Percentiles rank a stretch among this genome's conserved stretches.
Evolutionary conservation across 2,329 filamentous ascomycete genomes (phyloP).

Genomic region (Alternaria infectoria): DNA sequence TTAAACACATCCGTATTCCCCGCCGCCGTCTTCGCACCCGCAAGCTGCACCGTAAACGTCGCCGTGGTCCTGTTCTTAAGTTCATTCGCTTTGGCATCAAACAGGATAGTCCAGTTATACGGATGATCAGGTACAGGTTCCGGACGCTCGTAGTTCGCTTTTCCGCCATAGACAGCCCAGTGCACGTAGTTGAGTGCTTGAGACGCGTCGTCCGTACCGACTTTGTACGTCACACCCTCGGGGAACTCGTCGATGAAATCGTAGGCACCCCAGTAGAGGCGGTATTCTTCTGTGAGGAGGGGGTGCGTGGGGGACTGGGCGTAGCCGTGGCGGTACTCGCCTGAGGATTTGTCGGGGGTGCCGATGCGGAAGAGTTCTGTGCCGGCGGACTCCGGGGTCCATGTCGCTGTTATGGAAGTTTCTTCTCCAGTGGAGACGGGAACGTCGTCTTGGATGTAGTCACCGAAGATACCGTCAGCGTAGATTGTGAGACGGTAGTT

Average conservation of each 20-base stretch:
- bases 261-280: slow-evolving; percentile 67
- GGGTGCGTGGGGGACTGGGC: slow-evolving; percentile 55
- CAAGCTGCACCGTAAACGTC: slow-evolving; percentile 68
- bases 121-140: slow-evolving; percentile 48
- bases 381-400: slow-evolving; percentile 63
- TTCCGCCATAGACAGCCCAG: slow-evolving; percentile 68
- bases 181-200: slow-evolving; percentile 66
- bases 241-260: slow-evolving; percentile 68
- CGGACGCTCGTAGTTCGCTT: slow-evolving; percentile 56
- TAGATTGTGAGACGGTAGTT: slow-evolving; percentile 69
- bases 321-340: slow-evolving; percentile 66
- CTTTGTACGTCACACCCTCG: slow-evolving; percentile 62
- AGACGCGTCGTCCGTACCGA: slow-evolving; percentile 59
- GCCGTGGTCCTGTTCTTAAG: slow-evolving; percentile 53
- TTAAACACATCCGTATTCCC: slow-evolving; percentile 68
- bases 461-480: slow-evolving; percentile 67
- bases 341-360: slow-evolving; percentile 65
- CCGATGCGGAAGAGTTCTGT: slow-evolving; percentile 68
- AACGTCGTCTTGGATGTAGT: slow-evolving; percentile 62
- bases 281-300: slow-evolving; percentile 62
- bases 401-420: slow-evolving; percentile 49
- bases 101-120: slow-evolving; percentile 34
- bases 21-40: slow-evolving; percentile 66
- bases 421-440: slow-evolving; percentile 50
- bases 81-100: slow-evolving; percentile 35